Percentiles rank a stretch among this genome's conserved stretches.
Conservation (phyloP, 2,329 filamentous ascomycete genomes). For the Colletotrichum sp. region DNA sequence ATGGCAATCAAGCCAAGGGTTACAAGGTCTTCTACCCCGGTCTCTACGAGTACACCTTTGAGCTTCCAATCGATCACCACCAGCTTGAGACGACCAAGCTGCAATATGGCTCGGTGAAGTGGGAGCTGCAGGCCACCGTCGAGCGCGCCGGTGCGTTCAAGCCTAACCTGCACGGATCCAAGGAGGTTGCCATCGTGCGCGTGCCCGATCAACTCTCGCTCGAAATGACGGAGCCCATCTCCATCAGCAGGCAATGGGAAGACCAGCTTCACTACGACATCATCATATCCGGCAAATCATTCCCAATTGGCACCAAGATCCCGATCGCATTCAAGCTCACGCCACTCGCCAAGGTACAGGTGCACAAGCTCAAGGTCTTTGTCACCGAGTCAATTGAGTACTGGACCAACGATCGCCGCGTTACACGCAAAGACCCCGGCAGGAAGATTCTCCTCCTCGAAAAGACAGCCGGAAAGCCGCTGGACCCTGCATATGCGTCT, state of each 20-base stretch:
- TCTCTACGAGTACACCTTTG: slow-evolving; percentile 73
- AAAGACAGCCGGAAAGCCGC: slow-evolving; percentile 80
- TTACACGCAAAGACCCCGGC: slow-evolving; percentile 83
- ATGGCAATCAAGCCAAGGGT: slow-evolving; percentile 67
- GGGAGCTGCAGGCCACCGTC: slow-evolving; percentile 84
- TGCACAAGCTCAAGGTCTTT: slow-evolving; percentile 90
- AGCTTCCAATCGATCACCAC: slow-evolving; percentile 87
- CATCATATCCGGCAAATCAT: slow-evolving; percentile 94
- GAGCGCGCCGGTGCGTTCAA: slow-evolving; percentile 90
- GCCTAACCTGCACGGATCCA: slow-evolving; percentile 81
- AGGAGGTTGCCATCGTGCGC: slow-evolving; percentile 84
- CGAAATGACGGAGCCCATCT: slow-evolving; percentile 91
- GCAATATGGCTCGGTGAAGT: slow-evolving; percentile 85
- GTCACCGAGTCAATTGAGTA: slow-evolving; percentile 92
- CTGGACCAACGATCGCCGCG: slow-evolving; percentile 83
- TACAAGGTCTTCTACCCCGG: slow-evolving; percentile 87
- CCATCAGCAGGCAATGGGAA: slow-evolving; percentile 92
- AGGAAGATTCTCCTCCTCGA: slow-evolving; percentile 88
- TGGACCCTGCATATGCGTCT: slow-evolving; percentile 74
- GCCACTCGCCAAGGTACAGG: slow-evolving; percentile 89
- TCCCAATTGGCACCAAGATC: slow-evolving; percentile 85
- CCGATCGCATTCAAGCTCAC: slow-evolving; percentile 95
- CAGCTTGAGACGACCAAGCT: slow-evolving; percentile 89
- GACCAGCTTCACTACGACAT: slow-evolving; percentile 96
- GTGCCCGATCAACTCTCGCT: slow-evolving; percentile 87